Evolutionary conservation across 306 rosid species (phyloP), one percentile per base, ranked within the genome.

Genomic region (Corylus avellana): DNA sequence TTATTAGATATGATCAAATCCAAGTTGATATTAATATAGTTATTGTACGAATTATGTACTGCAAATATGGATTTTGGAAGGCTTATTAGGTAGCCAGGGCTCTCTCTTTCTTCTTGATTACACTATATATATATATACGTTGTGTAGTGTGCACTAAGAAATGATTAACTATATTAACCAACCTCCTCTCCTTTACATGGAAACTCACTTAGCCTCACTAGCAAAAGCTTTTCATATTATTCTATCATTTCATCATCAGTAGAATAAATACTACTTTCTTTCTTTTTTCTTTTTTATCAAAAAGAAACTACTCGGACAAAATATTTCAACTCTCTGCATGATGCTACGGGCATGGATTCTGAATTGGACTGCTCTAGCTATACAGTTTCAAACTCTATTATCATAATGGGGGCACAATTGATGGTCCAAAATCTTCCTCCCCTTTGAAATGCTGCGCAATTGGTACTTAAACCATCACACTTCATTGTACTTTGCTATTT

Each of bases 351-450:
- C 75, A 56, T 44, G 5, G 27, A 48, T 56, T 46, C 71, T 37
- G 10, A 47, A 72, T 50, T 48, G 78, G 79, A 56, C 73, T 74
- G 74, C 42, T 66, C 14, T 35, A 42, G 1, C 6, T 6, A 66
- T 7, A 80, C 17, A 46, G 76, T 82, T 83, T 85, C 92, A 83
- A 42, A 73, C 55, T 78, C 35, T 71, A 83, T 72, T 13, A 78
- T 79, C 89, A 81, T 74, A 70, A 32, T 78, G 79, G 78, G 78
- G 78, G 78, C 94, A 86, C 91, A 74, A 89, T 84, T 77, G 85
- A 91, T 75, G 90, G 92, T 85, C 82, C 61, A 79, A 78, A 88
- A 74, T 78, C 51, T 80, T 78, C 35, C 63, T 78, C 84, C 69
- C 37, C 11, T 29, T 37, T 56, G 69, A 75, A 75, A 25, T 54